phyloP scores from a whole-genome alignment of 2,329 filamentous ascomycete species.

The Aspergillus aculeatus region DNA sequence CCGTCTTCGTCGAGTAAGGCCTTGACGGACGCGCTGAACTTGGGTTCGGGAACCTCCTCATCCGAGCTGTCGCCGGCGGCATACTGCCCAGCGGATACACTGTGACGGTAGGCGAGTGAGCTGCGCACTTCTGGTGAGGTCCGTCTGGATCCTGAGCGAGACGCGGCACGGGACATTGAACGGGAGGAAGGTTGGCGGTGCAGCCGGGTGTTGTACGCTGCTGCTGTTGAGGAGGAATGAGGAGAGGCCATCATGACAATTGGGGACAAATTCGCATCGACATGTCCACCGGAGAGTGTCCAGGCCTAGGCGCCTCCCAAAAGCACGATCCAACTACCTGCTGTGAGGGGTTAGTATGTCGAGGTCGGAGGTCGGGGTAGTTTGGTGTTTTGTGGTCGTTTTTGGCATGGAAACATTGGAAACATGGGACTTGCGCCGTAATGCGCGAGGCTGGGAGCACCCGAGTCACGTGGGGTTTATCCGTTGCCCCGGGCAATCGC shows the following conservation, averaged over 20 bases:
- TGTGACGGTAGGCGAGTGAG: slow-evolving; percentile 17
- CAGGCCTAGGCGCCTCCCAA: not conserved
- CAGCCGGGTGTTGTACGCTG: slow-evolving; percentile 23
- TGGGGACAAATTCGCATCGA: slow-evolving; percentile 17
- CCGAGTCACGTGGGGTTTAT: slow-evolving; percentile 2
- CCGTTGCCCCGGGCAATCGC: slow-evolving; percentile 9
- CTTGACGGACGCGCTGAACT: slow-evolving; percentile 88
- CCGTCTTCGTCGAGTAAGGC: slow-evolving; percentile 66
- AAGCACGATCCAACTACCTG: not conserved
- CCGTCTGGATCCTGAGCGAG: slow-evolving; percentile 34
- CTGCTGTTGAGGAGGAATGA: slow-evolving; percentile 36
- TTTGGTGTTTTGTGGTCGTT: slow-evolving; percentile 3
- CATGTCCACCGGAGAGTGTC: slow-evolving; percentile 15
- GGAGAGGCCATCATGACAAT: slow-evolving; percentile 36
- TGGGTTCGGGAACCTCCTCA: slow-evolving; percentile 86
- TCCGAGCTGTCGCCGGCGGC: slow-evolving; percentile 81
- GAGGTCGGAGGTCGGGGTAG: not conserved
- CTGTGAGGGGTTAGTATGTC: slow-evolving; percentile 5
- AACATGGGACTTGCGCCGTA: slow-evolving; percentile 5
- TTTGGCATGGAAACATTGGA: not conserved
- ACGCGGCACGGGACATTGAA: slow-evolving; percentile 39
- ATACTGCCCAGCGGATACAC: slow-evolving; percentile 29
- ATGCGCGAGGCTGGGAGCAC: slow-evolving; percentile 5
- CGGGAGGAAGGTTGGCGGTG: slow-evolving; percentile 37
- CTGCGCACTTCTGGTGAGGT: slow-evolving; percentile 31